Evolutionary conservation across 2,329 filamentous ascomycete genomes (phyloP).

Genomic region (Fragosphaeria purpurea): DNA sequence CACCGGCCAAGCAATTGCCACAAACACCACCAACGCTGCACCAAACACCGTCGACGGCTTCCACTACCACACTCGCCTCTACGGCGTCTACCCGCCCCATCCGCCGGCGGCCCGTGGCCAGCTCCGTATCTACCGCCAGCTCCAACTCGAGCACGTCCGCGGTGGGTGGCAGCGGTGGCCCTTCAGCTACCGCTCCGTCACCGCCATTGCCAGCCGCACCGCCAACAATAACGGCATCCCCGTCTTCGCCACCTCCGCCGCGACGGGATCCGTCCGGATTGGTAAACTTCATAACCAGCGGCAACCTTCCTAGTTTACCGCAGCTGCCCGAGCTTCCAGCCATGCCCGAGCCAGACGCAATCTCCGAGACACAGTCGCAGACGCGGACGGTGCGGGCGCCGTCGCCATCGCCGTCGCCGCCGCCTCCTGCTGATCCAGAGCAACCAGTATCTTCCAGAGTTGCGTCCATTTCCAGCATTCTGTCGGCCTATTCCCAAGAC

Average conservation of each 20-base stretch:
- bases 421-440: background rate
- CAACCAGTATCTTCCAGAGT: constrained; percentile 13
- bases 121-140: background rate
- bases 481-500: constrained; percentile 41
- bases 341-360: background rate
- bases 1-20: background rate
- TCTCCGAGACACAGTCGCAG: constrained; percentile 10
- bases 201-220: background rate
- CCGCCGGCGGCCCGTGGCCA: constrained; percentile 4
- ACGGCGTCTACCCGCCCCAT: background rate
- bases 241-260: background rate
- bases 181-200: background rate
- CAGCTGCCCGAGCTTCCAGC: background rate
- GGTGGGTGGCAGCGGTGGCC: background rate
- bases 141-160: background rate
- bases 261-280: constrained; percentile 4
- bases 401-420: constrained; percentile 13
- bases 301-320: background rate
- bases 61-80: background rate
- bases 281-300: background rate
- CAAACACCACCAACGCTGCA: background rate
- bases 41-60: background rate
- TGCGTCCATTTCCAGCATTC: constrained; percentile 40
- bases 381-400: constrained; percentile 12
- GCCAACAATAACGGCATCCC: background rate